Percentiles rank a stretch among this genome's conserved stretches.
phyloP scores from a whole-genome alignment of 768 basidiomycete genomes.

The Psilocybe sp. region DNA sequence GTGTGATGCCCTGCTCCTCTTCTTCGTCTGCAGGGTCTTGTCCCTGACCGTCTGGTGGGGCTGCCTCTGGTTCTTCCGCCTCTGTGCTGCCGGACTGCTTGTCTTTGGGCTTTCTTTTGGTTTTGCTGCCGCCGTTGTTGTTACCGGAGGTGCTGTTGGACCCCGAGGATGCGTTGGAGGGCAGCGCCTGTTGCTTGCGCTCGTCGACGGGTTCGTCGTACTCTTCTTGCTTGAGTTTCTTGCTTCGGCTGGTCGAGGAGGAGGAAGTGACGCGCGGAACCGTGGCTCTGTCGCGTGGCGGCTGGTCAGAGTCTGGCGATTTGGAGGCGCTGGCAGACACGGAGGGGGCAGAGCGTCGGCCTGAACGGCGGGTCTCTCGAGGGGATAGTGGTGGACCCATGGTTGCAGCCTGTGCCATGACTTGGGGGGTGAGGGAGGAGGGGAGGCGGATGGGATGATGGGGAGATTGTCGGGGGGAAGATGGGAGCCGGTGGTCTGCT shows the following conservation, averaged over 20 bases:
- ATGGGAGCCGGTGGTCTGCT: neutral
- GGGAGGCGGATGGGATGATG: slow-evolving; percentile 8
- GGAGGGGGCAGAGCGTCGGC: slow-evolving; percentile 67
- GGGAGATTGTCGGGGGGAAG: neutral
- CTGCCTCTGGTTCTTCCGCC: slow-evolving; percentile 21
- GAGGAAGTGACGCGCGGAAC: slow-evolving; percentile 38
- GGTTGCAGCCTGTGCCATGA: slow-evolving; percentile 61
- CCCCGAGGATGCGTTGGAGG: slow-evolving; percentile 29
- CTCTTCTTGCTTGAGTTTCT: slow-evolving; percentile 75
- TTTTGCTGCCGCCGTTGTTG: slow-evolving; percentile 30
- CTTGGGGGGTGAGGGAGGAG: slow-evolving; percentile 6
- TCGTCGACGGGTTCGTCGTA: slow-evolving; percentile 60
- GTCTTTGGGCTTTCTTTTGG: slow-evolving; percentile 65
- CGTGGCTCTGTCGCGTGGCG: slow-evolving; percentile 48
- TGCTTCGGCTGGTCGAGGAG: slow-evolving; percentile 42
- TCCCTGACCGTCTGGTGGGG: slow-evolving; percentile 30
- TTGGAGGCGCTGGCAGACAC: slow-evolving; percentile 66
- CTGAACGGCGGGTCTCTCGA: slow-evolving; percentile 75
- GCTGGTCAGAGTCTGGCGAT: slow-evolving; percentile 69
- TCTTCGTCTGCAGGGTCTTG: slow-evolving; percentile 53
- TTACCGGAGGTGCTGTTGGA: slow-evolving; percentile 26
- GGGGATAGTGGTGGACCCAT: slow-evolving; percentile 82
- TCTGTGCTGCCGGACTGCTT: slow-evolving; percentile 24
- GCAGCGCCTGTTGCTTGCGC: slow-evolving; percentile 39
- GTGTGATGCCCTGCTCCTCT: slow-evolving; percentile 67